A percentile compares a stretch with the other conserved stretches of the same genome.
phyloP scores from a whole-genome alignment of 2,329 filamentous ascomycete genomes.

The Aspergillus pseudoterreus region DNA sequence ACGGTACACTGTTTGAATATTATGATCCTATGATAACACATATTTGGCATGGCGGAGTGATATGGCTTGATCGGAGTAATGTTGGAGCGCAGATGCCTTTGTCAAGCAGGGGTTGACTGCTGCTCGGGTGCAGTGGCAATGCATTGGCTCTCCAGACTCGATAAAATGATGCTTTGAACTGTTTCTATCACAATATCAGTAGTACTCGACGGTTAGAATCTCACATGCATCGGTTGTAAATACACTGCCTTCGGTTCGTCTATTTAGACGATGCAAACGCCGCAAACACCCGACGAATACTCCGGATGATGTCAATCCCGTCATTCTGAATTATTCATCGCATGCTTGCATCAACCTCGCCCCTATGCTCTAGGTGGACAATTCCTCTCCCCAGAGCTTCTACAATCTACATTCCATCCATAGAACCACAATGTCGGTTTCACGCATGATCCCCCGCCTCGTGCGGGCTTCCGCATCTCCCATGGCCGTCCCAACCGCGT shows the following conservation, averaged over 20 bases:
- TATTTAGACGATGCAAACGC: constrained; percentile 28
- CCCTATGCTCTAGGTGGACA: background rate
- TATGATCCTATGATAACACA: constrained; percentile 18
- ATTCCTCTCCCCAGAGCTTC: constrained; percentile 2
- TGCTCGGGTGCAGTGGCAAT: too few species aligned
- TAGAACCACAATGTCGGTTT: constrained; percentile 41
- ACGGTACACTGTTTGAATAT: constrained; percentile 20
- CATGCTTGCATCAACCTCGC: background rate
- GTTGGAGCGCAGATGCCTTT: background rate
- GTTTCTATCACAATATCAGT: background rate
- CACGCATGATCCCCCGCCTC: constrained; percentile 44
- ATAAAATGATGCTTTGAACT: too few species aligned
- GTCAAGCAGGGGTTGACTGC: background rate
- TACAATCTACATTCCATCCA: background rate
- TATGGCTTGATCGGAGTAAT: background rate
- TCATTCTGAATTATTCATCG: constrained; percentile 14
- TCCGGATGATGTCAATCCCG: constrained; percentile 38
- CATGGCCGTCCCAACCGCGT: constrained; percentile 21
- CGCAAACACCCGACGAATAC: constrained; percentile 29
- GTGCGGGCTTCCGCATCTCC: constrained; percentile 35
- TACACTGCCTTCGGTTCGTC: constrained; percentile 10
- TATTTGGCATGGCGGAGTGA: constrained; percentile 3
- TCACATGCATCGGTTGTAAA: constrained; percentile 9
- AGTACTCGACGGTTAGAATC: background rate
- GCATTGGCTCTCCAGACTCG: too few species aligned